Evolutionary conservation across 1,139 yeast species (phyloP).

Genomic region (Geotrichum phurueaensis): DNA sequence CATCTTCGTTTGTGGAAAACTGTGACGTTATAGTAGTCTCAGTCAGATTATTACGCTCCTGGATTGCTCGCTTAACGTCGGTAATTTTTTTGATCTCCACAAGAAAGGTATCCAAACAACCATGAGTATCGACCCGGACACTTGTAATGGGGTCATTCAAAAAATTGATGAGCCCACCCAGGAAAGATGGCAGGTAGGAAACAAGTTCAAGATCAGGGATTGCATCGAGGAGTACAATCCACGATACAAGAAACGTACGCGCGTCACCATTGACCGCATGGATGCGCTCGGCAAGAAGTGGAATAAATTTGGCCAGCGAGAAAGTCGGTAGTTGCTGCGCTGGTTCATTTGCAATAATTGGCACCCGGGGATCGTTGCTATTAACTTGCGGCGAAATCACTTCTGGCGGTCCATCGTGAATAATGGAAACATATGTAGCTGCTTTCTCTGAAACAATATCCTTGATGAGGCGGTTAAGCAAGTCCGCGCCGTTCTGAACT

Average conservation of each 20-base stretch:
- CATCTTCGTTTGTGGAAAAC: not conserved
- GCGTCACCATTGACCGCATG: slow-evolving; percentile 91
- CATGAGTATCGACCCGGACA: slow-evolving; percentile 79
- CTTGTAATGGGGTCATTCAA: slow-evolving; percentile 81
- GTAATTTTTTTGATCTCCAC: slow-evolving; percentile 75
- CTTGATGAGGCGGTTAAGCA: slow-evolving; percentile 81
- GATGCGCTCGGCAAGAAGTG: slow-evolving; percentile 81
- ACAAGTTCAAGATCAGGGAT: slow-evolving; percentile 88
- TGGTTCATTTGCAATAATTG: slow-evolving; percentile 24
- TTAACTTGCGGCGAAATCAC: slow-evolving; percentile 41
- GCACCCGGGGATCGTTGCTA: slow-evolving; percentile 21
- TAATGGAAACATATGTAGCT: slow-evolving; percentile 78
- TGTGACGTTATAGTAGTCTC: not conserved
- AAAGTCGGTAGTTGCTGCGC: slow-evolving; percentile 54
- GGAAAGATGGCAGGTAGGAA: slow-evolving; percentile 79
- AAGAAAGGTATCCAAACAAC: slow-evolving; percentile 64
- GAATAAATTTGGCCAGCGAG: slow-evolving; percentile 81
- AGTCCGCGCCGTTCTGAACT: slow-evolving; percentile 93
- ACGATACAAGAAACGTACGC: slow-evolving; percentile 81
- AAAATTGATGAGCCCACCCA: slow-evolving; percentile 78
- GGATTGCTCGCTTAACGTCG: slow-evolving; percentile 49
- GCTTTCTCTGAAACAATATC: slow-evolving; percentile 96
- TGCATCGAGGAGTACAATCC: slow-evolving; percentile 86
- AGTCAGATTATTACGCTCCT: slow-evolving; percentile 11
- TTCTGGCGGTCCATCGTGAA: slow-evolving; percentile 39